Evolutionary conservation across 345 rosid species (phyloP), one percentile per base, ranked within the genome.

Genomic region (Citrus maxima): DNA sequence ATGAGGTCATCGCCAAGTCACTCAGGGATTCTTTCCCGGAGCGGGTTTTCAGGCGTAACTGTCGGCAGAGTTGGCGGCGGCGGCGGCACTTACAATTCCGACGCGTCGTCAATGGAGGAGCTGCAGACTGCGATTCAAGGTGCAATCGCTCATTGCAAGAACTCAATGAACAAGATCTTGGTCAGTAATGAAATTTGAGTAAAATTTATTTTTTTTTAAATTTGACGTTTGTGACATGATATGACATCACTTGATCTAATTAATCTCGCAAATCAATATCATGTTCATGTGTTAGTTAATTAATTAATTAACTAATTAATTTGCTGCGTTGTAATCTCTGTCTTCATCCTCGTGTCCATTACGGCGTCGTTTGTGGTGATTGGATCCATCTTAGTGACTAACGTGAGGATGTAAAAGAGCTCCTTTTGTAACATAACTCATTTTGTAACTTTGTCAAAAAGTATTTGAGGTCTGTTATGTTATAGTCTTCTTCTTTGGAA

Each of bases 111-210:
- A 1, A 92, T 91, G 98, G 98, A 93, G 75, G 98, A 95, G 82
- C 75, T 95, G 72, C 99, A 92, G 77, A 89, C 91, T 74, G 98
- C 99, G 21, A 93, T 93, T 58, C 98, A 95, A 86, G 96, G 99
- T 70, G 99, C 99, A 46, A 93, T 93, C 58, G 88, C 93, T 70
- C 97, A 91, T 75, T 93, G 97, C 90, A 93, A 93, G 85, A 93
- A 93, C 85, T 93, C 97, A 25, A 78, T 91, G 94, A 88, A 79
- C 84, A 87, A 82, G 79, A 76, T 38, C 24, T 49, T 85, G 84
- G 82, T 80, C 75, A 86, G 88, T 90, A 88, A 84, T 21, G 88
- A 83, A 83, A 74, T 83, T 78, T 82, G 62, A 84, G 14, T 24
- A 51, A 21, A 21, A 19, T 16, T 38, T 3, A 74, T 0, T 71